Conservation (phyloP, 441 rosid species). For the Arabidopsis lyrata region DNA sequence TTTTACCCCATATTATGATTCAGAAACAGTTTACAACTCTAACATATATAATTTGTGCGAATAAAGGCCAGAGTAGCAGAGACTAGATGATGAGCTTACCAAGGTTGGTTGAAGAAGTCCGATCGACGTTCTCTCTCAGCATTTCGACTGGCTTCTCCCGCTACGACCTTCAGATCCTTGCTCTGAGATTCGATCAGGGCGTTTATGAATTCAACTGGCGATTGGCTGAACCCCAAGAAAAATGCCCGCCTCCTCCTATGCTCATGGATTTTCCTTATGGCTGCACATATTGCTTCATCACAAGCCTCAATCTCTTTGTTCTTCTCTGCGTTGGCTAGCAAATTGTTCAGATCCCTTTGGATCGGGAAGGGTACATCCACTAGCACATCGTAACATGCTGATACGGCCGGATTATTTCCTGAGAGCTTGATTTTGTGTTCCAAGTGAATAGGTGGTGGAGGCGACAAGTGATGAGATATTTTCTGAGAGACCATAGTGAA, state of each 20-base stretch:
- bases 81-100: constrained; percentile 56
- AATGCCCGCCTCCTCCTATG: constrained; percentile 91
- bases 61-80: neutral
- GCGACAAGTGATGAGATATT: constrained; percentile 75
- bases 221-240: constrained; percentile 95
- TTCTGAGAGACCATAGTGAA: constrained; percentile 86
- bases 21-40: constrained; percentile 25
- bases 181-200: constrained; percentile 90
- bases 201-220: constrained; percentile 94
- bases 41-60: neutral
- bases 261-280: constrained; percentile 90
- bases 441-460: constrained; percentile 88
- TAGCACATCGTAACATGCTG: constrained; percentile 91
- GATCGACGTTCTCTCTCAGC: constrained; percentile 86
- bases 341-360: constrained; percentile 80
- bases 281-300: constrained; percentile 87
- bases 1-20: constrained; percentile 12
- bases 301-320: constrained; percentile 91
- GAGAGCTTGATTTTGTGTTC: constrained; percentile 94
- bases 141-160: constrained; percentile 86
- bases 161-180: constrained; percentile 82
- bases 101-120: constrained; percentile 97
- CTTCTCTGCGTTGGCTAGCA: constrained; percentile 85
- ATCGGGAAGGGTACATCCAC: constrained; percentile 91
- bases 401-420: constrained; percentile 80